Evolutionary conservation across 2,329 filamentous ascomycete genomes (phyloP), one percentile per base, ranked within the genome.

Genomic region (Scedosporium aurantiacum): DNA sequence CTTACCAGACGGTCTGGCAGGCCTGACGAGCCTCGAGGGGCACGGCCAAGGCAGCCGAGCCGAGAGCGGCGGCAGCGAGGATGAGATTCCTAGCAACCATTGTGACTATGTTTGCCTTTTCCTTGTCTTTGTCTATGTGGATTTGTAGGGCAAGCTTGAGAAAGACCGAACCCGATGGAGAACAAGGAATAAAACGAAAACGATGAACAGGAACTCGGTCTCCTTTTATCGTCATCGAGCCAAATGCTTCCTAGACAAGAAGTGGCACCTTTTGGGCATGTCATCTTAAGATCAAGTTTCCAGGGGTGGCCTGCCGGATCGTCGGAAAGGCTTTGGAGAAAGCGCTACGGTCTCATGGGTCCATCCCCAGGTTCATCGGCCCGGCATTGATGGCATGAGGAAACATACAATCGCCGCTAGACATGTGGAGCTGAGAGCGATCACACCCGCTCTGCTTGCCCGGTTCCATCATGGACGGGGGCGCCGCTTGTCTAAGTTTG

Each of bases 21-120:
- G 45, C 12, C 58, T 60, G 58, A 25, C 58, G 58, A 10, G 41
- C 58, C 58, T 60, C 28, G 45, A 55, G 23, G n/a, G 58, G 58
- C 18, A 41, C n/a, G 27, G 58, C 58, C n/a, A 43, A 28, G 10
- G 58, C 58, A 14, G 50, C 27, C 18, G 58, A 27, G 25, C 23
- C 58, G n/a, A 60, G 50, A 10, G 47, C 58, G 25, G 47, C 25
- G 27, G 28, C 45, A 4, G 28, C 45, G 32, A 60, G 58, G 57
- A 57, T 10, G 16, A 57, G 55, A 16, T 37, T 57, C 55, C 37
- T 40, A 27, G 50, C 50, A 27, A 54, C 50, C 50, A 54, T 54
- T 18, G n/a, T 54, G 50, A 54, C 50, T 23, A 16, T 54, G 18
- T 28, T 28, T 54, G 32, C 32, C 32, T 37, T 37, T 37, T 37